Percentiles rank a stretch among this genome's conserved stretches.
Conservation (phyloP, 2,329 filamentous ascomycete genomes). For the Penicillium sp. region DNA sequence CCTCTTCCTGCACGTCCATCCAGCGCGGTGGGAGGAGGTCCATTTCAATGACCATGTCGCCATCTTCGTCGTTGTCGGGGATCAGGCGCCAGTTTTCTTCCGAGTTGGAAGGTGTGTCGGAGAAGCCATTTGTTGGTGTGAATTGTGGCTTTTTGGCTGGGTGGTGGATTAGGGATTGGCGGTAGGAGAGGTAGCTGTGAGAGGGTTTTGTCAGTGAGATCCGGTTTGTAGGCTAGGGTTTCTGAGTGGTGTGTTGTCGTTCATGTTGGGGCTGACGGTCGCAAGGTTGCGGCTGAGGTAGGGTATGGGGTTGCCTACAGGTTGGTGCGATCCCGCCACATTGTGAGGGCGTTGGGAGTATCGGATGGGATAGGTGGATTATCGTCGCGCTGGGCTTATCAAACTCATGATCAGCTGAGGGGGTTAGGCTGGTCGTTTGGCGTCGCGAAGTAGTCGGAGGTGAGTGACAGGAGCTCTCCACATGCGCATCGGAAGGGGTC, state of each 20-base stretch:
- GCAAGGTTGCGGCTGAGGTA: not conserved
- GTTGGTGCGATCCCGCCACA: slow-evolving; percentile 99
- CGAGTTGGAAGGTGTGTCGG: slow-evolving; percentile 56
- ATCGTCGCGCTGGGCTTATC: slow-evolving; percentile 16
- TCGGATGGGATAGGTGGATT: slow-evolving; percentile 16
- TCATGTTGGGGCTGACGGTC: not conserved
- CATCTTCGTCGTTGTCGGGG: slow-evolving; percentile 71
- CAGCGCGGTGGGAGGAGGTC: slow-evolving; percentile 90
- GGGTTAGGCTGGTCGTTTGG: not conserved
- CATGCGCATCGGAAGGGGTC: slow-evolving; percentile 7
- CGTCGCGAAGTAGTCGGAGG: not conserved
- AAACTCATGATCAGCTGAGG: slow-evolving; percentile 15
- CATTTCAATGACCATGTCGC: slow-evolving; percentile 97
- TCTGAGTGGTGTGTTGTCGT: not conserved
- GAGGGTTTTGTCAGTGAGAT: slow-evolving; percentile 15
- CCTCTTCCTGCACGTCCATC: slow-evolving; percentile 93
- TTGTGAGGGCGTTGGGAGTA: slow-evolving; percentile 56
- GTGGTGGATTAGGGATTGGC: slow-evolving; percentile 95
- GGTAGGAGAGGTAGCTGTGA: slow-evolving; percentile 91
- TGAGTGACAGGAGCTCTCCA: slow-evolving; percentile 9
- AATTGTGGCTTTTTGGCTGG: slow-evolving; percentile 79
- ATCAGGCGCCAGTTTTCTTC: slow-evolving; percentile 80
- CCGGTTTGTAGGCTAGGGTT: not conserved
- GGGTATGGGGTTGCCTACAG: slow-evolving; percentile 59
- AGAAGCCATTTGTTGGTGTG: slow-evolving; percentile 58